Base-by-base conservation (phyloP, 2,329 filamentous ascomycete genomes). In the Didymella segeticola region DNA sequence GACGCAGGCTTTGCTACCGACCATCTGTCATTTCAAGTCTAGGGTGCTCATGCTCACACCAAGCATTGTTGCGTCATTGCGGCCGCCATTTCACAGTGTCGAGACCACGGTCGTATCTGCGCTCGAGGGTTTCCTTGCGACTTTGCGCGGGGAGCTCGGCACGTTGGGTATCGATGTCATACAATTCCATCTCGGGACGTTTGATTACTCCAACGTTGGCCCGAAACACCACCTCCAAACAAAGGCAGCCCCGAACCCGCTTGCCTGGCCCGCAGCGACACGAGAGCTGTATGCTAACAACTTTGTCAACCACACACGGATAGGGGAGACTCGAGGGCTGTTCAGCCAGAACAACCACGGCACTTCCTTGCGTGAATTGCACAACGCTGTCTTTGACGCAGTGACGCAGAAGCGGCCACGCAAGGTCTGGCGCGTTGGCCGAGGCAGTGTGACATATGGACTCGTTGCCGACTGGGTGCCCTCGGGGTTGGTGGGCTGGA, bases 321-420 rank as follows among this genome's bases (percentile, higher is more conserved):
- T 73, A 10, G 72, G 66, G 27, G 62, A 66, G 63, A 78, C 83
- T 74, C 83, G 82, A 62, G 87, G 82, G 11, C 77, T 84, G 53
- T 77, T 80, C 39, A 77, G 75, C 49, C 73, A 79, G 42, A 74
- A 78, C 45, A 74, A 72, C 53, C 84, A 83, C 43, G 89, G 90
- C 30, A 92, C 87, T 57, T 87, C 89, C 3, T 80, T 96, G 38
- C 83, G 90, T 26, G 87, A 89, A 59, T 82, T 99, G 48, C 90
- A 98, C 75, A 88, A 91, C 68, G 87, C 90, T 2, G 88, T 99
- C 9, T 96, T 97, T 71, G 93, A 98, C 71, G 90, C 95, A 27
- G 84, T 98, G 48, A 88, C 90, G 60, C 83, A 85, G 36, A 83
- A 83, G 62, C 71, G 72, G 42, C 83, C 82, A 22, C 80, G 79